Evolutionary conservation across 108 stramenopile species (phyloP), one percentile per base, ranked within the genome.

Genomic region (Nitzschia sp.): DNA sequence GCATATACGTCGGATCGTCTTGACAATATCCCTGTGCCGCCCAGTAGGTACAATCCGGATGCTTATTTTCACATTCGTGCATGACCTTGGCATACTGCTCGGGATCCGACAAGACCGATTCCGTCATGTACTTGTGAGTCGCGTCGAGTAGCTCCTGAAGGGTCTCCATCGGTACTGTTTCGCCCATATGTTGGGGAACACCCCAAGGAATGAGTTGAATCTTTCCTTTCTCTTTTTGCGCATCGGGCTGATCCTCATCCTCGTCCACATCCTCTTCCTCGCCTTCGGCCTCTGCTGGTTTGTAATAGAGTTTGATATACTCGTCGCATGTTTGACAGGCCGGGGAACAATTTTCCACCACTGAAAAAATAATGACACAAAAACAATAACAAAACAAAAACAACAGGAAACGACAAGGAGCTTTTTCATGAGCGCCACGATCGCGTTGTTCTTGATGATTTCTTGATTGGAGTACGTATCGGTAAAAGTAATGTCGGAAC

Each of bases 21-120:
- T 77, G 72, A 65, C 89, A 90, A 71, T 90, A 85, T 3, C 84
- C 82, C 33, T 69, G 58, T n/a, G 79, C 71, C 3, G 74, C 75
- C 90, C 90, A 91, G 34, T 59, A 85, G 8, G 79, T 76, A 73
- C 90, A 88, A 32, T 58, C 35, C 0, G 65, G 72, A 35, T 89
- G 77, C 16, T 53, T 25, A 57, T 89, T 89, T 41, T 41, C 38
- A 41, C 38, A 41, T 13, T 9, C 13, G 6, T 6, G 9, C 38
- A 41, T 6, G 13, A 41, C 38, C 6, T 41, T 6, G 38, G 9
- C 38, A 13, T 41, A 41, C 13, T 41, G 9, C 6, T 41, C 38
- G 38, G 38, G 38, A 41, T 41, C 13, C 38, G 38, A 6, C 13
- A 41, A 13, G 13, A 41, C 38, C 6, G 38, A 9, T 13, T 41